These are phyloP conservation scores for Penicillium salamii DNA, from an alignment of 495 filamentous ascomycete species.

Conservation along the genomic window DNA sequence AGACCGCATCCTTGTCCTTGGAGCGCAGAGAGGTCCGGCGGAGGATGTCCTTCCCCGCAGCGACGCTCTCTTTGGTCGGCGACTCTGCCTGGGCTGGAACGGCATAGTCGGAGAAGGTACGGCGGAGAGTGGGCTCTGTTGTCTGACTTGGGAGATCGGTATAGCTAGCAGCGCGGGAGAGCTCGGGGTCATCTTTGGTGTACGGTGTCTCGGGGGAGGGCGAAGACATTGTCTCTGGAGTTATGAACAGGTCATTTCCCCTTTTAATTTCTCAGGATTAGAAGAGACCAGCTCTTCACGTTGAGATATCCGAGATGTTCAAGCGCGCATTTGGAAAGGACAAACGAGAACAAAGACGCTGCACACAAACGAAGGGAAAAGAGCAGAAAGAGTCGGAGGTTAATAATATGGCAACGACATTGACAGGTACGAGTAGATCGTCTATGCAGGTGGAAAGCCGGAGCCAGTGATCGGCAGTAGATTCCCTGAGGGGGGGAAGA, in stretches of 20 bases:
- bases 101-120: slow-evolving; percentile 44
- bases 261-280: slow-evolving; percentile 9
- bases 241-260: slow-evolving; percentile 31
- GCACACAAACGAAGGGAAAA: background rate
- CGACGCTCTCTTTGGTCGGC: slow-evolving; percentile 43
- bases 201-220: slow-evolving; percentile 23
- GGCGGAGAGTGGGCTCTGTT: slow-evolving; percentile 29
- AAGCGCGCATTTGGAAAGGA: slow-evolving; percentile 18
- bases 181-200: slow-evolving; percentile 24
- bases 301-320: slow-evolving; percentile 10
- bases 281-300: slow-evolving; percentile 44
- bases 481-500: background rate
- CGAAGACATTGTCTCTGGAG: slow-evolving; percentile 34
- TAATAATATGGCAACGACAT: background rate
- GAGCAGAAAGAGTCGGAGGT: background rate
- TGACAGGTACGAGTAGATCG: slow-evolving; percentile 17
- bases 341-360: slow-evolving; percentile 5
- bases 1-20: slow-evolving; percentile 28
- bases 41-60: slow-evolving; percentile 46
- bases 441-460: slow-evolving; percentile 17
- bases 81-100: slow-evolving; percentile 33
- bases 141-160: slow-evolving; percentile 36
- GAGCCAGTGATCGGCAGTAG: slow-evolving; percentile 23
- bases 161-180: slow-evolving; percentile 43
- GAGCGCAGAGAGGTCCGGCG: slow-evolving; percentile 43